Evolutionary conservation across 2,329 filamentous ascomycete genomes (phyloP), one percentile per base, ranked within the genome.

Genomic region (Hirsutella thompsonii): DNA sequence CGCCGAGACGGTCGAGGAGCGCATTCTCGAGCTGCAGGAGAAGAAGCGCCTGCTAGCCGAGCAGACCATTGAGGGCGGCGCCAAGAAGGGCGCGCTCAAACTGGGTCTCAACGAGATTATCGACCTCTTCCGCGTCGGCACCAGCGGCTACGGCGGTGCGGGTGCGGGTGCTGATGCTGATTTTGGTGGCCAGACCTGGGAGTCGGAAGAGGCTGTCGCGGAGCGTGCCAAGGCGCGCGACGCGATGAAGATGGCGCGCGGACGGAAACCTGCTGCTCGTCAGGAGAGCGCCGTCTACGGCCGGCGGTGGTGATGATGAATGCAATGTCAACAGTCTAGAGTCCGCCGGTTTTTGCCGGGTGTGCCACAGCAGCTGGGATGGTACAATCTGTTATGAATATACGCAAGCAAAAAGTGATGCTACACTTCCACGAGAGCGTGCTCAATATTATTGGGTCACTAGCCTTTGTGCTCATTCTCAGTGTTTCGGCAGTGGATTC

Each of bases 81-180:
- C 79, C 57, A 83, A 76, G 55, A 84, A 82, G 45, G 76, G 67
- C 42, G 74, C 79, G 14, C 77, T 84, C 57, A 95, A 95, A 66
- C 70, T 98, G 38, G 86, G 82, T 37, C 81, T 96, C 76, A 81
- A 88, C 56, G 92, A 98, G 62, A 93, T 98, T 59, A 72, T 98
- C 60, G 81, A 85, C 38, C 72, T 98, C 42, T 98, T 98, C 67
- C 79, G 77, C 47, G 78, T 79, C 23, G 81, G 86, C 53, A 42
- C 38, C 46, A 60, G 30, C 62, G 63, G 18, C 56, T 63, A 35
- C 30, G 18, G 26, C 20, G n/a, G 26, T 20, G 38, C 34, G 36
- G 8, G 18, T 23, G 37, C 34, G 13, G 48, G 47, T n/a, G n/a
- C n/a, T n/a, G n/a, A n/a, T n/a, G n/a, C n/a, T n/a, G n/a, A n/a